These are phyloP conservation scores for Thelonectria olida DNA, from an alignment of 2,329 filamentous ascomycete genomes.

Conservation along the genomic window DNA sequence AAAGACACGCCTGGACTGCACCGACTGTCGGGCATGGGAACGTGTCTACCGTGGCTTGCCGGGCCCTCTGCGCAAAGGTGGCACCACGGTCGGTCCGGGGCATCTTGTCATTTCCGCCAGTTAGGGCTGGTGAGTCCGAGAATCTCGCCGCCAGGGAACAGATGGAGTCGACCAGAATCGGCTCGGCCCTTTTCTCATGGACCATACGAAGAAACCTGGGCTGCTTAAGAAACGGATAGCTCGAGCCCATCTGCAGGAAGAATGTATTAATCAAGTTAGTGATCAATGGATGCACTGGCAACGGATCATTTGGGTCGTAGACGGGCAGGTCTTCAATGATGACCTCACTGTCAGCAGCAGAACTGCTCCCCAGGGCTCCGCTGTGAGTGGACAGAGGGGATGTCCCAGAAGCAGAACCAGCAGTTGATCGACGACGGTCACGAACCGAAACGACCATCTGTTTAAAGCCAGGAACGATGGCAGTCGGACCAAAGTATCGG, in stretches of 20 bases:
- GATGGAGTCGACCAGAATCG: constrained; percentile 86
- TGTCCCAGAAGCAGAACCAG: constrained; percentile 64
- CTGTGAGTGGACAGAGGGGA: constrained; percentile 57
- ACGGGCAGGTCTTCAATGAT: constrained; percentile 69
- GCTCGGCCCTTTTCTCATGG: constrained; percentile 81
- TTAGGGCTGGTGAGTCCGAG: constrained; percentile 66
- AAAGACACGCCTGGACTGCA: constrained; percentile 82
- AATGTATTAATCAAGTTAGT: constrained; percentile 81
- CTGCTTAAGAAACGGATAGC: constrained; percentile 82
- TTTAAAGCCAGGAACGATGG: constrained; percentile 91
- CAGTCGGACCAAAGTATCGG: constrained; percentile 88
- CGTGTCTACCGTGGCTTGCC: constrained; percentile 82
- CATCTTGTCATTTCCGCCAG: constrained; percentile 57
- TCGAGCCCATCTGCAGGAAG: constrained; percentile 84
- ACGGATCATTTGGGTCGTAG: constrained; percentile 77
- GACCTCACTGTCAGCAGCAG: constrained; percentile 54
- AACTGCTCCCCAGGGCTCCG: constrained; percentile 48
- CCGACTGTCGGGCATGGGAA: constrained; percentile 85
- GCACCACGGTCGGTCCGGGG: constrained; percentile 76
- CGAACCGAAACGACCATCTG: constrained; percentile 87
- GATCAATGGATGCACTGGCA: constrained; percentile 79
- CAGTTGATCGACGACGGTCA: constrained; percentile 68
- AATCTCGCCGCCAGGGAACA: constrained; percentile 86
- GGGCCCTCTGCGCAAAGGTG: constrained; percentile 82
- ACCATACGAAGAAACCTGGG: constrained; percentile 79